A percentile compares a stretch with the other conserved stretches of the same genome.
Evolutionary conservation across 306 rosid genomes (phyloP).

Genomic region (Castanospermum australe): DNA sequence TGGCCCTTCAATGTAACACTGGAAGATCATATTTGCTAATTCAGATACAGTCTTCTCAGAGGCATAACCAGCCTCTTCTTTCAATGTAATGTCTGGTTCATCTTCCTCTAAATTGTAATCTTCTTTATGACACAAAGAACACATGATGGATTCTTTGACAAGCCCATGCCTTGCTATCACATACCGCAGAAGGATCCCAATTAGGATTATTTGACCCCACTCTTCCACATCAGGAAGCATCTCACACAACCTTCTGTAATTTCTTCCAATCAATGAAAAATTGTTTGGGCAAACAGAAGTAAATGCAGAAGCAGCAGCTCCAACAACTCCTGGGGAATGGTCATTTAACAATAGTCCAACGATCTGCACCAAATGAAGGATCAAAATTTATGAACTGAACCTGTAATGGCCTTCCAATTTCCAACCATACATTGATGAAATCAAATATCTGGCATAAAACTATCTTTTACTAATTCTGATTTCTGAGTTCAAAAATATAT

Average conservation of each 20-base stretch:
- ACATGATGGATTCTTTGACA: conserved; percentile 81
- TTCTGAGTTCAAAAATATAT: conserved; percentile 12
- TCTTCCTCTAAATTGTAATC: conserved; percentile 38
- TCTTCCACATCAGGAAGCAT: conserved; percentile 95
- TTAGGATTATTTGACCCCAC: conserved; percentile 92
- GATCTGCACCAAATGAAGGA: conserved; percentile 53
- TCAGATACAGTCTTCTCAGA: conserved; percentile 44
- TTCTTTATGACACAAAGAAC: conserved; percentile 44
- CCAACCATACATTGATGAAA: background rate
- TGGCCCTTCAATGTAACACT: conserved; percentile 89
- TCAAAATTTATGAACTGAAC: conserved; percentile 7
- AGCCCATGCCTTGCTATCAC: conserved; percentile 84
- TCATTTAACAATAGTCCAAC: conserved; percentile 76
- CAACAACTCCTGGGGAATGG: conserved; percentile 86
- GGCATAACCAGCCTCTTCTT: conserved; percentile 44
- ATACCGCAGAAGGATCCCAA: conserved; percentile 85
- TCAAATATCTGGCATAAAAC: conserved; percentile 18
- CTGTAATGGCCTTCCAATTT: conserved; percentile 13
- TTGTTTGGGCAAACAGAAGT: conserved; percentile 86
- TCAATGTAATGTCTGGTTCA: conserved; percentile 29
- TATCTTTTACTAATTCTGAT: conserved; percentile 3
- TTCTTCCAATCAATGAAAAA: conserved; percentile 70
- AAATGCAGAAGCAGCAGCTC: conserved; percentile 98
- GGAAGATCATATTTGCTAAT: conserved; percentile 56
- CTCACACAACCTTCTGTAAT: conserved; percentile 74